Percentiles rank a stretch among this genome's conserved stretches.
phyloP scores from a whole-genome alignment of 345 rosid species.

The Brassica rapa region DNA sequence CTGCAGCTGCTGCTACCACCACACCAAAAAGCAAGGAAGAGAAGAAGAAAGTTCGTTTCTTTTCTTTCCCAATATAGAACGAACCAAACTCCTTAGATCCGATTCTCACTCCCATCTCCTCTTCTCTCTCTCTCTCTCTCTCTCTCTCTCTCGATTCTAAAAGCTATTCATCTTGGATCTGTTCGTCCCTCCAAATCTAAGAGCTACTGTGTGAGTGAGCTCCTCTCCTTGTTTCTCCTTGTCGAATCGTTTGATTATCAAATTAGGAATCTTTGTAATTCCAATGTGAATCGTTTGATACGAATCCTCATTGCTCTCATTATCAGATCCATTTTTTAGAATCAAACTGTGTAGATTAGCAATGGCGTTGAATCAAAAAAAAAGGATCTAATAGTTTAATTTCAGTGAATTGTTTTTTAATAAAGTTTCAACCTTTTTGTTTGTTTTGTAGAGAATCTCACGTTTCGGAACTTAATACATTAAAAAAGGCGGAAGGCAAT shows the following conservation, averaged over 20 bases:
- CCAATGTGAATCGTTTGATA: too few relatives aligned
- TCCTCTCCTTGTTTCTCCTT: not conserved
- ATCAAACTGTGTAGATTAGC: not conserved
- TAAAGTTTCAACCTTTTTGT: not conserved
- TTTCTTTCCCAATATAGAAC: constrained; percentile 17
- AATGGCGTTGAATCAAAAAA: too few relatives aligned
- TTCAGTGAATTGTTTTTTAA: too few relatives aligned
- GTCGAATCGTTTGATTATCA: not conserved
- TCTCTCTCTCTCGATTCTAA: not conserved
- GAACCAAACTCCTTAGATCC: constrained; percentile 21
- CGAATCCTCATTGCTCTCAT: too few relatives aligned
- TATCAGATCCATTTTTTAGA: too few relatives aligned
- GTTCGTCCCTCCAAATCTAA: not conserved
- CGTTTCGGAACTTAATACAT: constrained; percentile 17
- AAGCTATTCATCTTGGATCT: not conserved
- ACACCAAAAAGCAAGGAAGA: not conserved
- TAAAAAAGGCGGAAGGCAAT: constrained; percentile 40
- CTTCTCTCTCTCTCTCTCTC: not conserved
- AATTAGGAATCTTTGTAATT: not conserved
- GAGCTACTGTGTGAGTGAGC: not conserved
- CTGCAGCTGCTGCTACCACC: constrained; percentile 1
- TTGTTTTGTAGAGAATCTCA: constrained; percentile 7
- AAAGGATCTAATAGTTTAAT: too few relatives aligned
- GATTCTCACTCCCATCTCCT: constrained; percentile 23
- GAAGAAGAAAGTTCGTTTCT: constrained; percentile 16